Evolutionary conservation across 331 rosid genomes (phyloP).

Genomic region (Acacia pycnantha): DNA sequence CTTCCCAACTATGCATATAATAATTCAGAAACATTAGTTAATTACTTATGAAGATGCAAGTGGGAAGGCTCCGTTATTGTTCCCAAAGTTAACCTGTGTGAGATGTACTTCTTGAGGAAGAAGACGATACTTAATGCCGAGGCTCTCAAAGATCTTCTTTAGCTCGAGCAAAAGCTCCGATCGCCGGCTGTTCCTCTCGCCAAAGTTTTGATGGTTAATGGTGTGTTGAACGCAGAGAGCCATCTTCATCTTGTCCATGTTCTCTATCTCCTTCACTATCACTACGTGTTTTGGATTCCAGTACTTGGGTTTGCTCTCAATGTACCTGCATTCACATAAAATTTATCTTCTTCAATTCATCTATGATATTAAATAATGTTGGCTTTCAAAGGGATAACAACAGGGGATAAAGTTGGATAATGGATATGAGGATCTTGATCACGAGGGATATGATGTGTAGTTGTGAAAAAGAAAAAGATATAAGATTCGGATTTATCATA

Average conservation of each 20-base stretch:
- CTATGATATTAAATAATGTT: too few relatives aligned
- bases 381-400: neutral
- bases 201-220: conserved; percentile 56
- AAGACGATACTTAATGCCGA: conserved; percentile 22
- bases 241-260: conserved; percentile 58
- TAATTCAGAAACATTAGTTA: neutral
- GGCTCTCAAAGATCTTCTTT: conserved; percentile 22
- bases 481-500: rapidly evolving
- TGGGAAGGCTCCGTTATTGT: neutral
- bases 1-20: neutral
- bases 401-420: neutral
- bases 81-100: conserved; percentile 4
- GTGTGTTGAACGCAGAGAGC: conserved; percentile 49
- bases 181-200: conserved; percentile 30
- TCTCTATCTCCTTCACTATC: conserved; percentile 54
- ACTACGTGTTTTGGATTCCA: conserved; percentile 55
- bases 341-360: neutral
- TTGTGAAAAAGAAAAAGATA: rapidly evolving
- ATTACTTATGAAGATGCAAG: neutral
- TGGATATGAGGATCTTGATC: neutral
- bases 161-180: conserved; percentile 19
- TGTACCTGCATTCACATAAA: conserved; percentile 32
- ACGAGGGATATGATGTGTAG: too few relatives aligned
- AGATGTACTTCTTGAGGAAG: conserved; percentile 27
- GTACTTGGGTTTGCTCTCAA: conserved; percentile 57